Evolutionary conservation across 2,329 filamentous ascomycete genomes (phyloP), one percentile per base, ranked within the genome.

Genomic region (Fusarium illudens): DNA sequence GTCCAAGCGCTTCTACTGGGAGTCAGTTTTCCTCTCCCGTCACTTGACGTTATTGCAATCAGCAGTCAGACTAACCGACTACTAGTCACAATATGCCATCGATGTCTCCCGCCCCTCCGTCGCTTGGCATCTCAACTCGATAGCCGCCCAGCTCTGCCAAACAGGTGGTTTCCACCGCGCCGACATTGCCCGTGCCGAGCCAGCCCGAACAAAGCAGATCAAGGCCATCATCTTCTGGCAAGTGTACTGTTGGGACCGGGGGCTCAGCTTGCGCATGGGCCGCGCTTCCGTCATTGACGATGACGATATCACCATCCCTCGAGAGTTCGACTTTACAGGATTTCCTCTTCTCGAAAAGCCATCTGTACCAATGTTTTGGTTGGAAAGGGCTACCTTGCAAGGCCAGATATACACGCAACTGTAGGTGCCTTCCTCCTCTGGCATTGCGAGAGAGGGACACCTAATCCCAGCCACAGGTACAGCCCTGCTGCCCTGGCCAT

Each of bases 91-190:
- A 13, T 87, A 89, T 68, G 84, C 87, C 7, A 83, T 90, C 46
- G 87, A 90, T 62, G 80, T 84, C 11, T 87, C 87, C 3, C 86
- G 87, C 36, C 86, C 87, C 2, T 87, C 86, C 0, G 80, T 90
- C 5, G 86, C 86, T 15, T 89, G 87, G 84, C 84, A 86, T 12
- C 78, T 90, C 19, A 84, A 83, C 17, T 85, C 84, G 6, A 83
- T 83, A 13, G 88, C 88, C 0, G 84, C 84, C 10, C 82, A 85
- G 51, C 79, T 91, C 57, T 89, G 87, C 67, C 86, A 89, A 68
- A 85, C 84, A 0, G 82, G 89, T 4, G 88, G 88, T 3, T 89
- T 87, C 62, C 88, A 90, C 72, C 82, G 84, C 1, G 13, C 27
- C 20, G 30, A 50, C 11, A 20, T 32, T n/a, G 29, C 44, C 3